Evolutionary conservation across 2,329 filamentous ascomycete species (phyloP).

Genomic region (Juglanconis oblonga): DNA sequence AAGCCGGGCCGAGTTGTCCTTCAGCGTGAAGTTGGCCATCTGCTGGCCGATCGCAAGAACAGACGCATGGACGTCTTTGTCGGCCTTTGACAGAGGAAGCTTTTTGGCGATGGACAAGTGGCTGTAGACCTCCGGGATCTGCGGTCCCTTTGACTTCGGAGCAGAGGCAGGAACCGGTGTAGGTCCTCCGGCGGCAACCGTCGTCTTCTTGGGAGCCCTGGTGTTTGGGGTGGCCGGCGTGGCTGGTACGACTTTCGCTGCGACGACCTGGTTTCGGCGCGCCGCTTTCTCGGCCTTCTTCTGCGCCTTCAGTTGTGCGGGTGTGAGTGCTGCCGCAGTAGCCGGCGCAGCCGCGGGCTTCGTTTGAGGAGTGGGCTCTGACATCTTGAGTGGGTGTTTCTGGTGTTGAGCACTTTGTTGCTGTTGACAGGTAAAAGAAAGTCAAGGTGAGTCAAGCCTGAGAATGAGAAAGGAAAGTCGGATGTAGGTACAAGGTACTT

Average conservation of each 20-base stretch:
- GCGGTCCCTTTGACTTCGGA: slow-evolving; percentile 53
- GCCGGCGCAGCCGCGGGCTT: slow-evolving; percentile 10
- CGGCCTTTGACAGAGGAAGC: slow-evolving; percentile 53
- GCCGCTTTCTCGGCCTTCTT: slow-evolving; percentile 91
- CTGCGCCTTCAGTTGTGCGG: slow-evolving; percentile 81
- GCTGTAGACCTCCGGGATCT: slow-evolving; percentile 71
- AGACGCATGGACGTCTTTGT: slow-evolving; percentile 80
- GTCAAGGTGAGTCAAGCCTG: slow-evolving; percentile 14
- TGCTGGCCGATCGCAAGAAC: slow-evolving; percentile 84
- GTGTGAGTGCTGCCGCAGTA: slow-evolving; percentile 44
- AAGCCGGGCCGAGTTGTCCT: slow-evolving; percentile 83
- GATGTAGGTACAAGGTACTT: slow-evolving; percentile 7
- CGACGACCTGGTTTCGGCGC: slow-evolving; percentile 70
- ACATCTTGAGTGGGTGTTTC: neutral
- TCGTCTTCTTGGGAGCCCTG: slow-evolving; percentile 25
- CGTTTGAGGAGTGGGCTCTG: slow-evolving; percentile 13
- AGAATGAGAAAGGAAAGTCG: neutral
- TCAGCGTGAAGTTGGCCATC: slow-evolving; percentile 83
- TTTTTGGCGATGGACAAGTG: slow-evolving; percentile 71
- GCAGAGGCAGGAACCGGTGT: slow-evolving; percentile 35
- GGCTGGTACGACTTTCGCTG: slow-evolving; percentile 42
- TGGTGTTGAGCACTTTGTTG: neutral
- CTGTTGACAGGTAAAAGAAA: neutral
- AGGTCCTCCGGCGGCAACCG: slow-evolving; percentile 20
- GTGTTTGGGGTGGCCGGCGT: slow-evolving; percentile 24